Conservation (phyloP, 2,329 filamentous ascomycete species). For the Ophiostoma himal-ulmi region DNA sequence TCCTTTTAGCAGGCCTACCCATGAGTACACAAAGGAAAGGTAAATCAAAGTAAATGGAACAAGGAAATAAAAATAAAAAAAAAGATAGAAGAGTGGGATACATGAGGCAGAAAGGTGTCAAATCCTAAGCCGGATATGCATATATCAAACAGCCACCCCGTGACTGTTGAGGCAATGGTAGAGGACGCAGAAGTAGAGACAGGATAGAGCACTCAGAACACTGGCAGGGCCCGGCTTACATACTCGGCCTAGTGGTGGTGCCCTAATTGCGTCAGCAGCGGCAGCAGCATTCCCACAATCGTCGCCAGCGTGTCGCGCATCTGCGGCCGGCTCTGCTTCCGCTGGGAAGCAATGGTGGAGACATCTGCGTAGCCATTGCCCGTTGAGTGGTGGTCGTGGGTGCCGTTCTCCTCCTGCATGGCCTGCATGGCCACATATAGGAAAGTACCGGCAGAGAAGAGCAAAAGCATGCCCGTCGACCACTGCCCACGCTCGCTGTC, state of each 20-base stretch:
- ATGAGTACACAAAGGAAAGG: conserved; percentile 12
- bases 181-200: not conserved
- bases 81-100: not conserved
- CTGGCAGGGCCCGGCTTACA: too few relatives aligned
- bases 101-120: not conserved
- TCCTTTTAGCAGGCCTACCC: conserved; percentile 3
- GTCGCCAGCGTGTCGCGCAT: conserved; percentile 66
- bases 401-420: conserved; percentile 70
- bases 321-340: conserved; percentile 51
- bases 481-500: conserved; percentile 63
- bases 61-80: not conserved
- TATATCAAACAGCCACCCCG: not conserved
- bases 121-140: not conserved
- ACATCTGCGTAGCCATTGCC: conserved; percentile 52
- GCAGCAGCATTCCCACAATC: conserved; percentile 70
- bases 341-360: conserved; percentile 37
- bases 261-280: conserved; percentile 70
- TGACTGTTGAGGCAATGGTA: not conserved
- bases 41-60: not conserved
- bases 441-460: conserved; percentile 97
- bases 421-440: conserved; percentile 98
- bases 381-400: conserved; percentile 44
- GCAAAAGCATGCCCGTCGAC: conserved; percentile 84
- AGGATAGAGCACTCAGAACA: too few relatives aligned
- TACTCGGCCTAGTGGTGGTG: conserved; percentile 54